Evolutionary conservation across 75 land plant genomes (phyloP), one percentile per base, ranked within the genome.

Genomic region (Azolla pinnata): DNA sequence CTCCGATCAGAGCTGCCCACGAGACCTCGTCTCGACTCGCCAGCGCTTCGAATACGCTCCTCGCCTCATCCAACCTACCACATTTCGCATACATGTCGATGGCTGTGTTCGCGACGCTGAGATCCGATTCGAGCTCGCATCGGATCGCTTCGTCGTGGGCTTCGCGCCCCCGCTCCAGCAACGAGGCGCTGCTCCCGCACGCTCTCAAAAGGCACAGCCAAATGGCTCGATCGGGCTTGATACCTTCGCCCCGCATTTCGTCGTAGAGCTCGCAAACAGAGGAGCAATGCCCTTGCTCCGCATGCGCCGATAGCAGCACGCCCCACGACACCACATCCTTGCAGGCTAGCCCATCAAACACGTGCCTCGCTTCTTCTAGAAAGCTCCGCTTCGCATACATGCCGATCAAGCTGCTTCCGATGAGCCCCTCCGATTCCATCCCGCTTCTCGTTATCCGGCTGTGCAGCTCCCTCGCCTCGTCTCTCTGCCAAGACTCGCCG

Each of bases 1-100:
- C 65, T 46, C 33, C 29, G n/a, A 67, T 72, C 63, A 75, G 58
- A 20, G 74, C 61, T 31, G 59, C 64, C 75, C 68, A 75, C 28
- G 78, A 58, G n/a, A 70, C 56, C 67, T 70, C 60, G 30, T 72
- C 70, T 40, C 23, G 54, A 17, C 51, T 23, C 17, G 57, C 57
- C 50, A 77, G 70, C 0, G 19, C 28, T 4, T 28, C 32, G 31
- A 77, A 77, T 44, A 77, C 20, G 26, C 30, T 17, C 38, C 49
- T 49, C 49, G 79, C 66, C 24, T 25, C 55, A 12, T 20, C 29
- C 4, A 69, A 14, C 30, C 47, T 29, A 35, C 40, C 47, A 52
- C 60, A 65, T 29, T 66, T 62, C 1, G 51, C 21, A 50, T 75
- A 75, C 78, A 69, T 61, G 33, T 65, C 60, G 1, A 75, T 12